Base-by-base conservation (phyloP, 179 eudicot species). In the Amaranthus tricolor region DNA sequence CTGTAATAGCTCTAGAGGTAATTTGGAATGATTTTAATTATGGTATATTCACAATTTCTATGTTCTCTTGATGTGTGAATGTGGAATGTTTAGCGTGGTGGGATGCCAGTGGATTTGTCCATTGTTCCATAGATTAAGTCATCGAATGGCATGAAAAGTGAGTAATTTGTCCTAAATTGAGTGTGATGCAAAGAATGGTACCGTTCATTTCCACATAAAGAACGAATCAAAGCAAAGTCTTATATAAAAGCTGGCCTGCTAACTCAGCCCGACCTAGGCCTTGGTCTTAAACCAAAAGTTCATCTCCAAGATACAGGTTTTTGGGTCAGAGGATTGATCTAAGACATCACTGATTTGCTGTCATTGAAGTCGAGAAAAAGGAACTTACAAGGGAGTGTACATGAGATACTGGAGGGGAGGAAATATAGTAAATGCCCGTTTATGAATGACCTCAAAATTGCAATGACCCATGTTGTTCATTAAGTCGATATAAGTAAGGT, bases 181-280 rank as follows among this genome's bases (percentile, higher is more conserved):
- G 98, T 93, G 80, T 93, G 98, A 58, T 93, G 98, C 20, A 93
- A 77, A 20, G 98, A 91, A 79, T 93, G 98, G 72, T 62, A 92
- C 68, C 97, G 80, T 61, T 31, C 40, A 72, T 52, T 50, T 47
- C 6, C 40, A 15, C 9, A 66, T 6, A 71, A 24, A 19, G 44
- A 60, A 11, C 20, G 16, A 16, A 55, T 49, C 11, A 71, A 47
- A 8, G 10, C 4, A 40, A 60, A 71, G 6, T 58, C n/a, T 6
- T 12, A 17, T 13, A 40, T 60, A 16, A 60, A 7, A 59, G 0
- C 31, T 24, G 1, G 1, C 40, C 40, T 31, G 40, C 3, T 31
- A 31, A 4, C 40, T 31, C 40, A 31, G 40, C 1, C 3, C 0
- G 40, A 31, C 4, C 40, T 31, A 31, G 0, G 2, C 40, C 40